These are phyloP conservation scores for Candida sphagnicola DNA, from an alignment of 805 yeast species.

Conservation along the genomic window DNA sequence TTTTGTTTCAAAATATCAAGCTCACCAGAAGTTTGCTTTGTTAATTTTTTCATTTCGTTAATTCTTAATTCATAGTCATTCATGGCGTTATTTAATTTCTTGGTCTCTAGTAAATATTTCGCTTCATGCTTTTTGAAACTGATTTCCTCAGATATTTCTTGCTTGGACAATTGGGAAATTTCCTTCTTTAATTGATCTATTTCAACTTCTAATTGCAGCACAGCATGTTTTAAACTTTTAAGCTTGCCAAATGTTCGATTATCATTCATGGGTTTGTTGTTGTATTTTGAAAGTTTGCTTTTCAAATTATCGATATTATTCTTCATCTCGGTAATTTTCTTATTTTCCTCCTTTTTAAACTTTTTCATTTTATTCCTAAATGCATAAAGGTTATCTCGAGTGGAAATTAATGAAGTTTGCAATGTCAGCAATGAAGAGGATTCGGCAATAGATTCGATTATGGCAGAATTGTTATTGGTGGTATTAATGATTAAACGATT, in stretches of 20 bases:
- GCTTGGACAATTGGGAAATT: constrained; percentile 11
- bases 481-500: constrained; percentile 29
- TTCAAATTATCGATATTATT: constrained; percentile 30
- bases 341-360: constrained; percentile 36
- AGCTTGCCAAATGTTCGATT: constrained; percentile 31
- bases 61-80: constrained; percentile 21
- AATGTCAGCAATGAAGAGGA: constrained; percentile 27
- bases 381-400: constrained; percentile 22
- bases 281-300: constrained; percentile 27
- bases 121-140: constrained; percentile 16
- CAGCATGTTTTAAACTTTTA: constrained; percentile 37
- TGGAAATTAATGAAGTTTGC: constrained; percentile 28
- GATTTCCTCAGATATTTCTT: constrained; percentile 10
- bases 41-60: constrained; percentile 14
- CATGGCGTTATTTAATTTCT: constrained; percentile 18
- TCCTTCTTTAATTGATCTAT: constrained; percentile 19
- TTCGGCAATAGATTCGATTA: constrained; percentile 22
- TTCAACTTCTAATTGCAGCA: constrained; percentile 35
- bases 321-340: constrained; percentile 26
- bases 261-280: constrained; percentile 20
- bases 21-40: constrained; percentile 21
- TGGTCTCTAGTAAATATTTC: constrained; percentile 17
- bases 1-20: constrained; percentile 17
- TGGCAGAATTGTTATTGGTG: constrained; percentile 14
- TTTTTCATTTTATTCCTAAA: constrained; percentile 24